phyloP scores from a whole-genome alignment of 192 early-diverging fungal genomes.

The Ramicandelaber brevisporus region DNA sequence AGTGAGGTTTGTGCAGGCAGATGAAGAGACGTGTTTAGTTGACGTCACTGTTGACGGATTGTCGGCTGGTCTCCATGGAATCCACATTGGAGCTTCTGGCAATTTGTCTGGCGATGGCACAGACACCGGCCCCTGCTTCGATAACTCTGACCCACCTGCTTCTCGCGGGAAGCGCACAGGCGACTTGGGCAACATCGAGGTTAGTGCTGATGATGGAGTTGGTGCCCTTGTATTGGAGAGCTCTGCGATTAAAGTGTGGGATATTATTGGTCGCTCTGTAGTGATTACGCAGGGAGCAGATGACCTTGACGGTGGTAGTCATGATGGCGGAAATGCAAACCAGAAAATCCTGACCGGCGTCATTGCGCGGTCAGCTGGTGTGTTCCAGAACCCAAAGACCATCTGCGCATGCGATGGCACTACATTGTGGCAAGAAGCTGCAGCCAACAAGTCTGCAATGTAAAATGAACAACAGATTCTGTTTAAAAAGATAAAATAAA shows the following conservation, averaged over 20 bases:
- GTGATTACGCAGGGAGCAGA: slow-evolving; percentile 32
- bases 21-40: slow-evolving; percentile 36
- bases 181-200: slow-evolving; percentile 36
- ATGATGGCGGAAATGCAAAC: slow-evolving; percentile 15
- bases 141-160: too few species aligned
- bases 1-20: slow-evolving; percentile 59
- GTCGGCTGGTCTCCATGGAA: slow-evolving; percentile 29
- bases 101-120: too few species aligned
- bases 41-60: slow-evolving; percentile 55
- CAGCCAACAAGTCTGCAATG: too few species aligned
- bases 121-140: too few species aligned
- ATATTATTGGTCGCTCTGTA: slow-evolving; percentile 70
- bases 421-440: slow-evolving; percentile 85
- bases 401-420: slow-evolving; percentile 65
- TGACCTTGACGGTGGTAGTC: slow-evolving; percentile 15
- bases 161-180: slow-evolving; percentile 22
- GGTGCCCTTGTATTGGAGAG: slow-evolving; percentile 51
- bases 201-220: slow-evolving; percentile 38
- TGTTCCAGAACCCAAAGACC: slow-evolving; percentile 73
- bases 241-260: slow-evolving; percentile 55
- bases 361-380: slow-evolving; percentile 66
- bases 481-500: too few species aligned
- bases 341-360: slow-evolving; percentile 50
- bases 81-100: slow-evolving; percentile 56
- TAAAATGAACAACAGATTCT: too few species aligned